Base-by-base conservation (phyloP, 192 early-diverging fungal genomes). In the Gryganskiella cystojenkinii region DNA sequence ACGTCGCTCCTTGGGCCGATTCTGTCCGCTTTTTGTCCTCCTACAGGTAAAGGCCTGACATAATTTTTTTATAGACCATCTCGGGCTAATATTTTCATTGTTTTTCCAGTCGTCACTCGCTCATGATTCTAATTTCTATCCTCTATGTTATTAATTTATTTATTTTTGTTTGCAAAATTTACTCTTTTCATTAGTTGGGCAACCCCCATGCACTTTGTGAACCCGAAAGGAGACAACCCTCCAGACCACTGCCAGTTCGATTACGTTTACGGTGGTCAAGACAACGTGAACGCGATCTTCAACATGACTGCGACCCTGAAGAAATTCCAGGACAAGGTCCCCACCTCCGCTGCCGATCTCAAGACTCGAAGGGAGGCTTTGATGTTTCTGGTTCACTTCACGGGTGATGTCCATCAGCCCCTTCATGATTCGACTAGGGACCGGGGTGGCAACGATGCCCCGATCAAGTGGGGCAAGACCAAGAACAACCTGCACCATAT, bases 371-470 rank as follows among this genome's bases (percentile, higher is more conserved):
- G 70, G 19, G 80, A 81, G 6, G 82, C 82, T 17, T 35, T 83
- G 53, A 76, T 42, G 62, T 83, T 85, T 62, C 67, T 85, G 43
- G 63, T 79, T 8, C 84, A 85, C 42, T 85, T 83, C 50, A 56
- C 83, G 44, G 84, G 84, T 11, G 84, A 85, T 67, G 66, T 85
- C 22, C 81, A 83, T 50, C 78, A 83, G 47, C 84, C 84, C 17
- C 59, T 85, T 27, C 84, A 85, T 44, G 70, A 71, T 44, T 82
- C 65, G 3, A 61, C 51, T 24, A 52, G 24, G 20, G 42, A 53
- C 28, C 57, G 53, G 5, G 80, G 73, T 22, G 73, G 80, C 3
- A 76, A 81, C 37, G 40, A 74, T 37, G 62, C 66, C 17, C 64
- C 63, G 49, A 67, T 73, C 65, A 72, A 44, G 58, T 80, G 49